phyloP scores from a whole-genome alignment of 2,329 filamentous ascomycete genomes.

The Neodidymelliopsis sp. region DNA sequence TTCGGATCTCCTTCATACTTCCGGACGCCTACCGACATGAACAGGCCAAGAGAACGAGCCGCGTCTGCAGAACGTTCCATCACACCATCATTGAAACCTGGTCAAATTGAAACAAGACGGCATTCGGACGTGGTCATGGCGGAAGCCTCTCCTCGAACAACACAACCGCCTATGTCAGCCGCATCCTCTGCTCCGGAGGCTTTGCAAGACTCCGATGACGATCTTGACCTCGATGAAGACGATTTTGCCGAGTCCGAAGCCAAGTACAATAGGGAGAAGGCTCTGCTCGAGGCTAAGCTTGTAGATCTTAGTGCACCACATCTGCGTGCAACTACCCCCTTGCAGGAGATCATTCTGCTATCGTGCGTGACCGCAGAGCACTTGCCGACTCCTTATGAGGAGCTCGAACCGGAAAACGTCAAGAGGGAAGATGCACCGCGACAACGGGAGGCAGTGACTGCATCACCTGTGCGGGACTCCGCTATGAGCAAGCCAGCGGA shows the following conservation, averaged over 20 bases:
- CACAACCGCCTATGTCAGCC: slow-evolving; percentile 39
- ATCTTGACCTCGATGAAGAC: slow-evolving; percentile 55
- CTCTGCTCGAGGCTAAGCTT: slow-evolving; percentile 53
- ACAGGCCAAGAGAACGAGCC: slow-evolving; percentile 30
- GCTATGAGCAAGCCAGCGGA: slow-evolving; percentile 32
- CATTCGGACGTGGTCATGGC: slow-evolving; percentile 47
- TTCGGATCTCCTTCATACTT: slow-evolving; percentile 32
- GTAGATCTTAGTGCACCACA: slow-evolving; percentile 53
- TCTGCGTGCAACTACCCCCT: slow-evolving; percentile 53
- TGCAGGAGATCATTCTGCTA: slow-evolving; percentile 54
- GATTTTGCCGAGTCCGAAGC: slow-evolving; percentile 56
- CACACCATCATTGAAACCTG: slow-evolving; percentile 34
- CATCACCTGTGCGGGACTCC: slow-evolving; percentile 20
- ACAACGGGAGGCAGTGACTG: slow-evolving; percentile 23
- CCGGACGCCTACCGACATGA: slow-evolving; percentile 24
- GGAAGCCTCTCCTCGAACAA: slow-evolving; percentile 38
- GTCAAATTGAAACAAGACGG: slow-evolving; percentile 40
- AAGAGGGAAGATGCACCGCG: slow-evolving; percentile 31
- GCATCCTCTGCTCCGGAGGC: slow-evolving; percentile 43
- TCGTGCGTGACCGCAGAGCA: slow-evolving; percentile 48
- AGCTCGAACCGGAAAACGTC: slow-evolving; percentile 5
- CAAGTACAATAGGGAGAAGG: slow-evolving; percentile 56
- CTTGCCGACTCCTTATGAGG: slow-evolving; percentile 31
- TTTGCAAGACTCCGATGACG: slow-evolving; percentile 55
- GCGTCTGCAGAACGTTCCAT: slow-evolving; percentile 33